Evolutionary conservation across 1,284 basidiomycete species (phyloP).

Genomic region (Moniliella sp.): DNA sequence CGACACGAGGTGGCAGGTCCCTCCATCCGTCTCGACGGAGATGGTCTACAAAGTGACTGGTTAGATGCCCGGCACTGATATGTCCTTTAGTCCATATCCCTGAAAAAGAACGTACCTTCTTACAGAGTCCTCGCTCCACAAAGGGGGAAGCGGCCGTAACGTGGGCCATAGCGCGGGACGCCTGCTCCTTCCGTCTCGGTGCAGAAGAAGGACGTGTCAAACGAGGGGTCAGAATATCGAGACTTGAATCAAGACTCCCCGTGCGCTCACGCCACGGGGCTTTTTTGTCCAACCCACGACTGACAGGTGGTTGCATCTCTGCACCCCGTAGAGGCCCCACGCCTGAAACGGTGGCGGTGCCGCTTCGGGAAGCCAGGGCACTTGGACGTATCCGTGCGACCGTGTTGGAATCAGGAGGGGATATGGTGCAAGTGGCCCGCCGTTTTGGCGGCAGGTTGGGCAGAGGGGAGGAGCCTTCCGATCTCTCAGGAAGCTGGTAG

Average conservation of each 20-base stretch:
- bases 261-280: background rate
- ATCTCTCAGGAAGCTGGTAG: background rate
- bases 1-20: slow-evolving; percentile 82
- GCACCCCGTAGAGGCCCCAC: too few relatives aligned
- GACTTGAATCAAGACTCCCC: background rate
- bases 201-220: too few relatives aligned
- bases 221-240: too few relatives aligned
- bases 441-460: background rate
- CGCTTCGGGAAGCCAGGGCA: too few relatives aligned
- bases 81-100: background rate
- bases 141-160: slow-evolving; percentile 20
- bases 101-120: slow-evolving; percentile 13
- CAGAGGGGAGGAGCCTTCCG: background rate
- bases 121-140: slow-evolving; percentile 22
- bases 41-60: slow-evolving; percentile 50
- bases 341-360: too few relatives aligned
- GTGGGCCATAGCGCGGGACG: slow-evolving; percentile 11
- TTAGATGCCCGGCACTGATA: background rate
- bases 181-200: background rate
- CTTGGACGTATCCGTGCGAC: background rate
- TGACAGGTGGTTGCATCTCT: too few relatives aligned
- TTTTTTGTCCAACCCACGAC: background rate
- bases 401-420: background rate
- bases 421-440: background rate
- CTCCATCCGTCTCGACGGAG: slow-evolving; percentile 65